These are phyloP conservation scores for Trametes villosa DNA, from an alignment of 768 basidiomycete genomes.

Conservation along the genomic window DNA sequence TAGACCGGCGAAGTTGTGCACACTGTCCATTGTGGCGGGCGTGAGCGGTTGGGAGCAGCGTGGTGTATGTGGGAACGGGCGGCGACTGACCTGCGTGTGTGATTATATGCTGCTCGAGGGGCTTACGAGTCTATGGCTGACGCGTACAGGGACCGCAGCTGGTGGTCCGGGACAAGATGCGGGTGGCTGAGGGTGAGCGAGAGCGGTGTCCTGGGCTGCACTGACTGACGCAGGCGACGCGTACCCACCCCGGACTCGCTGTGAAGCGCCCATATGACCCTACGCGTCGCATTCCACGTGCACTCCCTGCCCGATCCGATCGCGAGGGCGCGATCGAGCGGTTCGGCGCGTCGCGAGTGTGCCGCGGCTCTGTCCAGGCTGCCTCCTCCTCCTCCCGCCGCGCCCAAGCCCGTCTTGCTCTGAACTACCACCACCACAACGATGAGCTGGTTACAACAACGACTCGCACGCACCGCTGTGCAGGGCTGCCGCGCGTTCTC, in stretches of 20 bases:
- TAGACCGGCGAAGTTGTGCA: slow-evolving; percentile 16
- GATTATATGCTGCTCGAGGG: slow-evolving; percentile 12
- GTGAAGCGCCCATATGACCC: slow-evolving; percentile 13
- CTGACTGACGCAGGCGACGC: slow-evolving; percentile 23
- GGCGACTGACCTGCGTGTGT: slow-evolving; percentile 20
- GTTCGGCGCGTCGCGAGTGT: slow-evolving; percentile 15
- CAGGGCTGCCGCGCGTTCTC: slow-evolving; percentile 20
- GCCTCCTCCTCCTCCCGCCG: background rate
- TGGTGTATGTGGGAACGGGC: background rate
- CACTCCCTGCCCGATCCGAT: background rate
- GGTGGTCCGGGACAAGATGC: slow-evolving; percentile 3
- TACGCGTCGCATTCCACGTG: slow-evolving; percentile 5
- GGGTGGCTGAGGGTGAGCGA: slow-evolving; percentile 21
- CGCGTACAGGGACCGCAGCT: slow-evolving; percentile 24
- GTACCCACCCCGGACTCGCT: slow-evolving; percentile 20
- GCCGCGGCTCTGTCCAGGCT: slow-evolving; percentile 16
- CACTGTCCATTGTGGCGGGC: slow-evolving; percentile 11
- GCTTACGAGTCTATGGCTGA: slow-evolving; percentile 33
- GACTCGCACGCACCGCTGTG: slow-evolving; percentile 3
- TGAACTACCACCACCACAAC: background rate
- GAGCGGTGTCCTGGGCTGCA: background rate
- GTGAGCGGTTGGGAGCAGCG: slow-evolving; percentile 17
- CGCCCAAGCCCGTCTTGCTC: background rate
- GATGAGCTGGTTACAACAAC: slow-evolving; percentile 19
- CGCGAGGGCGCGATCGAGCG: background rate